Percentiles rank a stretch among this genome's conserved stretches.
These are phyloP conservation scores for Naganishia albida DNA, from an alignment of 1,284 basidiomycete genomes.

Conservation along the genomic window DNA sequence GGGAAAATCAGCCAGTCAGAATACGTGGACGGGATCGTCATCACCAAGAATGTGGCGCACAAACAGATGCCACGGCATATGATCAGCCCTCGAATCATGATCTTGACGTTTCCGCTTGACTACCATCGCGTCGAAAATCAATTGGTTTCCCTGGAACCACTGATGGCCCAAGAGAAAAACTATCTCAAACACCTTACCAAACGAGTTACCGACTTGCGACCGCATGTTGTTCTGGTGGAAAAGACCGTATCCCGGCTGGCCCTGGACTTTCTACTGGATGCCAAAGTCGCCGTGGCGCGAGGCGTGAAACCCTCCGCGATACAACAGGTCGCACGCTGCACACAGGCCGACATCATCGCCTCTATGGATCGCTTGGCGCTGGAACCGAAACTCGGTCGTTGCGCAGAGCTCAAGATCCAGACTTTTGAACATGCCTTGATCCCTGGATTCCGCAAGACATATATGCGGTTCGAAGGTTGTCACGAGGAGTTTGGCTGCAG, in stretches of 20 bases:
- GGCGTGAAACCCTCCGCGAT: conserved; percentile 87
- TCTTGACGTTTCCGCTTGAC: conserved; percentile 93
- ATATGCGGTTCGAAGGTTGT: conserved; percentile 97
- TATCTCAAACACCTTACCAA: conserved; percentile 86
- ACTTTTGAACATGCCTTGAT: conserved; percentile 92
- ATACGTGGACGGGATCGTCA: conserved; percentile 95
- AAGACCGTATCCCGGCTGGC: conserved; percentile 89
- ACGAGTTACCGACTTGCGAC: conserved; percentile 84
- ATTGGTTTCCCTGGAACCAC: conserved; percentile 89
- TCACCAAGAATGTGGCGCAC: conserved; percentile 97
- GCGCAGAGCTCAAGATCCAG: conserved; percentile 82
- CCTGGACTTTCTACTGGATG: conserved; percentile 80
- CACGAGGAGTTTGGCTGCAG: conserved; percentile 90
- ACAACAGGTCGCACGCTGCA: conserved; percentile 85
- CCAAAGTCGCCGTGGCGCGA: conserved; percentile 87
- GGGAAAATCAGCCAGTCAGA: conserved; percentile 89
- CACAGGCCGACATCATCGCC: conserved; percentile 90
- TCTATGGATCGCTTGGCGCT: conserved; percentile 92
- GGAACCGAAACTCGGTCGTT: conserved; percentile 87
- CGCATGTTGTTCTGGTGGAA: conserved; percentile 90
- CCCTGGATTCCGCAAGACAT: conserved; percentile 86
- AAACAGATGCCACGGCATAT: conserved; percentile 64
- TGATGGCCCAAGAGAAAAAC: conserved; percentile 91
- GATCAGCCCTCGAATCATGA: conserved; percentile 80
- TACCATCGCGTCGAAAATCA: conserved; percentile 92